A percentile compares a stretch with the other conserved stretches of the same genome.
Evolutionary conservation across 495 filamentous ascomycete genomes (phyloP).

Genomic region (Neurospora sp.): DNA sequence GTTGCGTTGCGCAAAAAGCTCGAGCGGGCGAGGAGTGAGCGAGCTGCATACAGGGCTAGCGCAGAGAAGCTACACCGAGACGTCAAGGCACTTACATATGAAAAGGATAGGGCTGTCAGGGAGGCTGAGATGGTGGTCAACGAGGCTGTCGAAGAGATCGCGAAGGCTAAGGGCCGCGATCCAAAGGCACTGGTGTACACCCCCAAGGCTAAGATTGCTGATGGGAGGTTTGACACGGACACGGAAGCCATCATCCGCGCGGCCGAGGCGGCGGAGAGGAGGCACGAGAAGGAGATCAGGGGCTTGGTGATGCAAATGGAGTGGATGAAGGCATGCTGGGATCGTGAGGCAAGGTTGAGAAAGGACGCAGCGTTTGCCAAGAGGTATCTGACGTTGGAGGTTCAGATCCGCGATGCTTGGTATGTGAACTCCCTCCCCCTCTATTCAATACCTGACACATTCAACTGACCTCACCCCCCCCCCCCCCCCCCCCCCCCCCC

Average conservation of each 20-base stretch:
- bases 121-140: conserved; percentile 10
- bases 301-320: conserved; percentile 82
- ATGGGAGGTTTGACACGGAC: conserved; percentile 12
- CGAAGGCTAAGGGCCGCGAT: not conserved
- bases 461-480: not conserved
- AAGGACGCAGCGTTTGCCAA: conserved; percentile 71
- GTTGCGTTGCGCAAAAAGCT: conserved; percentile 32
- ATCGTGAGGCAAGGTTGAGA: conserved; percentile 71
- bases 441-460: not conserved
- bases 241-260: conserved; percentile 37
- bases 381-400: conserved; percentile 64
- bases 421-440: conserved; percentile 40
- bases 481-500: not conserved
- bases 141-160: conserved; percentile 3
- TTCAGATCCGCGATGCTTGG: conserved; percentile 76
- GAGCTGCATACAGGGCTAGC: conserved; percentile 32
- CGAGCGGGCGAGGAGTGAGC: conserved; percentile 34
- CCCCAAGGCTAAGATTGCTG: not conserved
- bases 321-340: conserved; percentile 70
- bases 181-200: not conserved
- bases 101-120: conserved; percentile 25
- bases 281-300: conserved; percentile 70
- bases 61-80: conserved; percentile 34
- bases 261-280: conserved; percentile 42
- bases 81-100: conserved; percentile 26